Conservation (phyloP, 192 early-diverging fungal species). For the Glomus cerebriforme region DNA sequence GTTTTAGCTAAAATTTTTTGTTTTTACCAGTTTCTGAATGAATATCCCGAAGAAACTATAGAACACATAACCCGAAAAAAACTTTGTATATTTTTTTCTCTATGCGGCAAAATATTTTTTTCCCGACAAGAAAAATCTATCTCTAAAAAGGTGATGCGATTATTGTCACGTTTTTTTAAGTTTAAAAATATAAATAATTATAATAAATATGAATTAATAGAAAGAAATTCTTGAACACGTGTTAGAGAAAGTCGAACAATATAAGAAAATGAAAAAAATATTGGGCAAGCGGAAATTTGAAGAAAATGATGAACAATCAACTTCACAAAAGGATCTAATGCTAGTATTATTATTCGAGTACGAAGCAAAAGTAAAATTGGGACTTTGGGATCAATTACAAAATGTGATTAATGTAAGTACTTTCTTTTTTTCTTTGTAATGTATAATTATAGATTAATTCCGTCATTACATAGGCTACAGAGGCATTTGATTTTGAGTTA, state of each 20-base stretch:
- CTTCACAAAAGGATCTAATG: conserved; percentile 20
- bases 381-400: conserved; percentile 26
- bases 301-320: not conserved
- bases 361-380: conserved; percentile 32
- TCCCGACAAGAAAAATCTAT: conserved; percentile 7
- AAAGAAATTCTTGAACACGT: conserved; percentile 8
- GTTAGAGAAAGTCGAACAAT: not conserved
- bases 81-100: conserved; percentile 30
- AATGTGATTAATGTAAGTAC: conserved; percentile 10
- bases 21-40: conserved; percentile 13
- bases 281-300: conserved; percentile 5
- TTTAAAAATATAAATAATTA: not conserved
- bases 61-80: conserved; percentile 27
- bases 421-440: not conserved
- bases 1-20: too few relatives aligned
- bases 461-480: not conserved
- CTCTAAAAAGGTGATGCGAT: conserved; percentile 10
- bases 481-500: conserved; percentile 27
- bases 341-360: conserved; percentile 34
- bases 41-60: conserved; percentile 25
- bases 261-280: conserved; percentile 15
- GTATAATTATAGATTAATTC: not conserved
- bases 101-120: conserved; percentile 20
- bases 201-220: not conserved
- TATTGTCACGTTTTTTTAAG: not conserved